Base-by-base conservation (phyloP, 228 moss, liverwort and hornwort genomes). In the Sphagnum magellanicum region DNA sequence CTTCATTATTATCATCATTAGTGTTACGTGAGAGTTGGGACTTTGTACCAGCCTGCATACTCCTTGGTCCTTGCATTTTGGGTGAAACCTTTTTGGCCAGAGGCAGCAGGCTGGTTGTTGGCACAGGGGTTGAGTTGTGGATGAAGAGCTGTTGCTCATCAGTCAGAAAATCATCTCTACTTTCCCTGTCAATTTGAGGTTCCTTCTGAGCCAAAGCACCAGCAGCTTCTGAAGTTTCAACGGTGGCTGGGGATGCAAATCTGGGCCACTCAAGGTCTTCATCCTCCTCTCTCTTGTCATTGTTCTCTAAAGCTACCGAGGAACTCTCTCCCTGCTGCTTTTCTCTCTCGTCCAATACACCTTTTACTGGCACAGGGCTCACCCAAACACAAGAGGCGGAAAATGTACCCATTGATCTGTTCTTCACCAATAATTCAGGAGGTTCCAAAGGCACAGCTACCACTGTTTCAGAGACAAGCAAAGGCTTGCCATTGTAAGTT, bases 241-340 rank as follows among this genome's bases (percentile, higher is more conserved):
- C 85, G 16, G 83, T 74, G 63, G 77, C 76, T 5, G 85, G 85
- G 6, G 86, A 72, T 50, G 91, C 94, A 65, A 92, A 89, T 7
- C 88, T 82, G 48, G 86, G 73, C 73, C 64, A 65, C 6, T 63
- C 63, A 6, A 69, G 70, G 51, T 81, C 85, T 55, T 85, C 85
- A 32, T 68, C 68, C 17, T 61, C 70, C 17, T 66, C 74, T 11
- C 52, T 8, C 60, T 78, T 76, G 64, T 69, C 84, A 6, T 68
- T 68, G 77, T 79, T 83, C 17, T 61, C 63, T 16, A 71, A 63
- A 10, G 70, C 71, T 32, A 68, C 79, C 52, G 73, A 72, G 6
- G 89, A 77, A 51, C 74, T 70, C 74, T 86, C 84, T 0, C 17
- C 81, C 4, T 63, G 58, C 5, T 55, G 46, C 52, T 76, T 75